Conservation (phyloP, 23 red algal species). For the Gracilaria vermiculophylla region DNA sequence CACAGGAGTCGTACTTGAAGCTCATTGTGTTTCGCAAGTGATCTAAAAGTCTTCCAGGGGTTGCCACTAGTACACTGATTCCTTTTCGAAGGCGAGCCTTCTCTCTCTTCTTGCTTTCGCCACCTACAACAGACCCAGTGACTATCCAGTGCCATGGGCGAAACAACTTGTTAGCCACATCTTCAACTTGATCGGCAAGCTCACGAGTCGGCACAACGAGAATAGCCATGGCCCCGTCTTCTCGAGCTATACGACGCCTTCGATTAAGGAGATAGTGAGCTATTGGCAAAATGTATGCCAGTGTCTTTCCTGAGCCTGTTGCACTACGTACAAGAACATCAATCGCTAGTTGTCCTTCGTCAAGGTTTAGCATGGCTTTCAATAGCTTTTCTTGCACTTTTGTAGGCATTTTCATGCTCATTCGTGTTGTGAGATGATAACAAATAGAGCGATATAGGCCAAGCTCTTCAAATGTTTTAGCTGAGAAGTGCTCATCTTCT, state of each 20-base stretch:
- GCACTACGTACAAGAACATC: conserved; percentile 70
- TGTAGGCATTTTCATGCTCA: conserved; percentile 61
- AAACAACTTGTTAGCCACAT: conserved; percentile 70
- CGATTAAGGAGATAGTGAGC: conserved; percentile 72
- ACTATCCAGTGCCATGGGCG: conserved; percentile 95
- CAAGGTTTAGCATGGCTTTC: conserved; percentile 37
- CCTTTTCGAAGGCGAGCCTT: conserved; percentile 92
- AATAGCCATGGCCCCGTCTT: conserved; percentile 76
- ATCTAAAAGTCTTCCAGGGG: conserved; percentile 91
- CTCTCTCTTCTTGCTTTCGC: conserved; percentile 81
- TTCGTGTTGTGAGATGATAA: conserved; percentile 53
- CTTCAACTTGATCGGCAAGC: conserved; percentile 90
- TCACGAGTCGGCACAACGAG: conserved; percentile 93
- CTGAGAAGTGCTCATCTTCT: neutral
- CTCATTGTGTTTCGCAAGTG: conserved; percentile 87
- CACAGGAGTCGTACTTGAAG: conserved; percentile 46
- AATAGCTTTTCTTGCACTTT: conserved; percentile 67
- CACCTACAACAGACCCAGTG: conserved; percentile 64
- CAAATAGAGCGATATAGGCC: conserved; percentile 70
- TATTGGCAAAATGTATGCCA: conserved; percentile 89
- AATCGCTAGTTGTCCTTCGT: conserved; percentile 15
- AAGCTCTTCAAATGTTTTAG: conserved; percentile 46
- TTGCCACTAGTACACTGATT: conserved; percentile 83
- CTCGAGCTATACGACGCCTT: conserved; percentile 35
- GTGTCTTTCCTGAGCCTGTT: conserved; percentile 98